Evolutionary conservation across 768 basidiomycete species (phyloP).

Genomic region (Trametes villosa): DNA sequence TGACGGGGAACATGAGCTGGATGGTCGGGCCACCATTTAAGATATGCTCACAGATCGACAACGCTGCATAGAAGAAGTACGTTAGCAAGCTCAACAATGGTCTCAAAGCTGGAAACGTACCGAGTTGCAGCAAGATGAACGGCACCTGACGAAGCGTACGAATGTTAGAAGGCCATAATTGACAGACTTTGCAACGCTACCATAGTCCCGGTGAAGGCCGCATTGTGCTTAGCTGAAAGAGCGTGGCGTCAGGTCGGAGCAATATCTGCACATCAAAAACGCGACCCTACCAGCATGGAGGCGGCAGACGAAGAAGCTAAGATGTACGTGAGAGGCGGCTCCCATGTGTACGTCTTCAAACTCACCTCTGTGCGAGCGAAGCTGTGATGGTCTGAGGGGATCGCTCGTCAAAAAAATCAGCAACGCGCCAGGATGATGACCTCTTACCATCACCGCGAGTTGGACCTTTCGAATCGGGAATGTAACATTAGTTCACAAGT

Average conservation of each 20-base stretch:
- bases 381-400: background rate
- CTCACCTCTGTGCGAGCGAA: slow-evolving; percentile 8
- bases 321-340: background rate
- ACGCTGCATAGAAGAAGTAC: background rate
- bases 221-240: background rate
- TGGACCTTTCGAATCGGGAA: background rate
- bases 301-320: slow-evolving; percentile 10
- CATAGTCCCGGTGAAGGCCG: background rate
- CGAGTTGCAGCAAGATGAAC: background rate
- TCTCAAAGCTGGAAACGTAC: background rate
- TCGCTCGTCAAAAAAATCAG: too few species aligned
- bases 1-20: background rate
- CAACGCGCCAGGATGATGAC: background rate
- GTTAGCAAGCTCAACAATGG: background rate
- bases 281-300: slow-evolving; percentile 1
- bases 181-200: background rate
- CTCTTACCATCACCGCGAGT: slow-evolving; percentile 2
- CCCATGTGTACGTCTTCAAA: background rate
- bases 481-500: background rate
- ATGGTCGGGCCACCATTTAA: too few species aligned
- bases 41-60: slow-evolving; percentile 6
- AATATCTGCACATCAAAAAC: background rate
- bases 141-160: background rate
- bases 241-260: background rate
- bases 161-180: background rate